These are phyloP conservation scores for Plasmopara viticola DNA, from an alignment of 352 stramenopile species.

Conservation along the genomic window DNA sequence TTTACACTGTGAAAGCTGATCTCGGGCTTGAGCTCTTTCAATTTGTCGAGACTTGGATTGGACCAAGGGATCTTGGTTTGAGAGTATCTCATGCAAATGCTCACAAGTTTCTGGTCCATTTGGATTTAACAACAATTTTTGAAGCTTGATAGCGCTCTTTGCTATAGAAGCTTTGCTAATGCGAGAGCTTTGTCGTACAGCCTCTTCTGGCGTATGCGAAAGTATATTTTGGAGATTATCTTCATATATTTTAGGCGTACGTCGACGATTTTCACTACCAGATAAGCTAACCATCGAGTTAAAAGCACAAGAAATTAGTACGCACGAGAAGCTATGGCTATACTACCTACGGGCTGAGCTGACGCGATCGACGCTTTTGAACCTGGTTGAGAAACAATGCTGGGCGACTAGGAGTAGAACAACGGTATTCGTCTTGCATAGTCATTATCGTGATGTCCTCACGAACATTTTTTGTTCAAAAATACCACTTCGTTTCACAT, in stretches of 20 bases:
- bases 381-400: slow-evolving; percentile 7
- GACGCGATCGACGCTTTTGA: slow-evolving; percentile 20
- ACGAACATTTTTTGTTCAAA: too few relatives aligned
- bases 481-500: too few relatives aligned
- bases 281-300: slow-evolving; percentile 6
- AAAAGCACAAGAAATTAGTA: background rate
- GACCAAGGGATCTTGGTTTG: slow-evolving; percentile 30
- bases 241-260: slow-evolving; percentile 13
- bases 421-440: too few relatives aligned
- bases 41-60: slow-evolving; percentile 1
- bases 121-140: slow-evolving; percentile 9
- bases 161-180: slow-evolving; percentile 7
- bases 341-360: slow-evolving; percentile 40
- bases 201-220: background rate
- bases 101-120: background rate
- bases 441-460: too few relatives aligned
- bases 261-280: slow-evolving; percentile 14
- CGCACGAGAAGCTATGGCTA: background rate
- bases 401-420: too few relatives aligned
- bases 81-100: slow-evolving; percentile 1
- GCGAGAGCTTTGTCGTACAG: slow-evolving; percentile 2
- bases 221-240: slow-evolving; percentile 3
- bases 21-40: slow-evolving; percentile 22
- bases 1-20: slow-evolving; percentile 17
- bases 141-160: slow-evolving; percentile 20